phyloP scores from a whole-genome alignment of 2,329 filamentous ascomycete genomes.

The Claviceps humidiphila region DNA sequence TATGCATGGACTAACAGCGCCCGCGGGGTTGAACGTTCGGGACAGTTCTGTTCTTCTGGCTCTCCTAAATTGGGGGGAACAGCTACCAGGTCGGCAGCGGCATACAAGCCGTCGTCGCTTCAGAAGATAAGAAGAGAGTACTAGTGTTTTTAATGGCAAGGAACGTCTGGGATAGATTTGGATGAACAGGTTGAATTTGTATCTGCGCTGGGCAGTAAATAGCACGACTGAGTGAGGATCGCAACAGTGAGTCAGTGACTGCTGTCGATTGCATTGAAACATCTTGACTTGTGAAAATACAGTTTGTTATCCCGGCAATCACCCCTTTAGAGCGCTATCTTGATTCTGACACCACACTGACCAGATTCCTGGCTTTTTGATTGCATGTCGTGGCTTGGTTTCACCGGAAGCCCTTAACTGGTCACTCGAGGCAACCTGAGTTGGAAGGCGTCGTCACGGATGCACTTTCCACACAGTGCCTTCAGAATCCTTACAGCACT shows the following conservation, averaged over 20 bases:
- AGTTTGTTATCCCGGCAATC: neutral
- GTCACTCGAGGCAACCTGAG: neutral
- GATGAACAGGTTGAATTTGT: neutral
- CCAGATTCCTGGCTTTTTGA: too few relatives aligned
- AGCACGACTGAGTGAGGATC: neutral
- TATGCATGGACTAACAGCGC: too few relatives aligned
- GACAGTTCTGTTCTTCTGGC: too few relatives aligned
- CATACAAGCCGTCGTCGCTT: slow-evolving; percentile 21
- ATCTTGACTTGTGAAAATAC: neutral
- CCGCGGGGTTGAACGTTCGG: too few relatives aligned
- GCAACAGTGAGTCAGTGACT: neutral
- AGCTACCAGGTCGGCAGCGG: neutral
- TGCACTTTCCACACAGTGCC: neutral
- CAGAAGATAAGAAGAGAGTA: slow-evolving; percentile 1
- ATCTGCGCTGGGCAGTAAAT: neutral
- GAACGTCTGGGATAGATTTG: neutral
- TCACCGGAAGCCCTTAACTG: too few relatives aligned
- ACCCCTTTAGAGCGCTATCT: neutral
- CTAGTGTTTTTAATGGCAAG: neutral
- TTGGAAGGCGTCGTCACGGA: neutral
- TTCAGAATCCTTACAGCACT: neutral
- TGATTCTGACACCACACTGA: neutral
- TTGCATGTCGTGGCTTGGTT: too few relatives aligned
- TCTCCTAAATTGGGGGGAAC: too few relatives aligned
- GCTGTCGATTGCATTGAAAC: neutral